Evolutionary conservation across 1,284 basidiomycete species (phyloP).

Genomic region (Heterobasidion parviporum): DNA sequence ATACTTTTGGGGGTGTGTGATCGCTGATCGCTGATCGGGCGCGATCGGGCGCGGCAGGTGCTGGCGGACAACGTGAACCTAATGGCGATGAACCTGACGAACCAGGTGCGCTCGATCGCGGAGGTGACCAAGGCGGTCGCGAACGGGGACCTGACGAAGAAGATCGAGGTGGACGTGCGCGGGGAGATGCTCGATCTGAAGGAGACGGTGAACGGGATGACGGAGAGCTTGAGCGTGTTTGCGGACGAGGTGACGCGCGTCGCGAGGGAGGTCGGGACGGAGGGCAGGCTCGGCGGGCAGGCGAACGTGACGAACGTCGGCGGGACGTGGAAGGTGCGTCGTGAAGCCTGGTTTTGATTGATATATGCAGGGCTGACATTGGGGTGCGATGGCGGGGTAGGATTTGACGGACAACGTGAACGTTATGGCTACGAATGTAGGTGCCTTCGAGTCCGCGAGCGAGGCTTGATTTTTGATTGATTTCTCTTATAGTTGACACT

Average conservation of each 20-base stretch:
- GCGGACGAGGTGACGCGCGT: constrained; percentile 86
- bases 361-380: background rate
- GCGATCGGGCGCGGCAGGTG: constrained; percentile 30
- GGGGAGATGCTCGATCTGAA: constrained; percentile 88
- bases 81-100: constrained; percentile 90
- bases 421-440: constrained; percentile 76
- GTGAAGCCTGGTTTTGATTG: constrained; percentile 15
- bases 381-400: constrained; percentile 16
- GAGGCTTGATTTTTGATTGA: constrained; percentile 1
- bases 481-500: constrained; percentile 61
- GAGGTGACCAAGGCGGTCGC: constrained; percentile 87
- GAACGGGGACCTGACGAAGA: constrained; percentile 82
- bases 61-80: constrained; percentile 77
- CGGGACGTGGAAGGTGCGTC: constrained; percentile 86
- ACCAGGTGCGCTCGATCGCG: constrained; percentile 86
- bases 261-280: constrained; percentile 87
- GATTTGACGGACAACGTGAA: constrained; percentile 94
- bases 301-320: constrained; percentile 87
- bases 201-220: constrained; percentile 90
- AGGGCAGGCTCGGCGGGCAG: constrained; percentile 83
- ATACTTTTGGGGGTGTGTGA: background rate
- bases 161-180: constrained; percentile 82
- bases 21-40: no score
- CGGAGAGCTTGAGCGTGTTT: constrained; percentile 79
- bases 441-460: constrained; percentile 15